These are phyloP conservation scores for Protoeuglena noctilucae DNA, from an alignment of 139 green algal genomes.

Conservation along the genomic window DNA sequence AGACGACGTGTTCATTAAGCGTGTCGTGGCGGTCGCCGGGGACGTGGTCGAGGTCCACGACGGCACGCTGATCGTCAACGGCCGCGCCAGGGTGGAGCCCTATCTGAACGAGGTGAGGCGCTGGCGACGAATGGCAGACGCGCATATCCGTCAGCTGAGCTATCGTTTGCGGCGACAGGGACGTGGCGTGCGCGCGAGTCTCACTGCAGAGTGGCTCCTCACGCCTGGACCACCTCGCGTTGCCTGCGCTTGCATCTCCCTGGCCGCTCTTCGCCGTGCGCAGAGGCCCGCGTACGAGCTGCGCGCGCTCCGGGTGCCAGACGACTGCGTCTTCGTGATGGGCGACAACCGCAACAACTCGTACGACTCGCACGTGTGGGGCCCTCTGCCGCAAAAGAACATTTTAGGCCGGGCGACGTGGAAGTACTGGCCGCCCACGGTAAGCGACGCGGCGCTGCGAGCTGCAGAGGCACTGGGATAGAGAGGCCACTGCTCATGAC, in stretches of 20 bases:
- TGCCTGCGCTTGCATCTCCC: too few relatives aligned
- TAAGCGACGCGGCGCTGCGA: too few relatives aligned
- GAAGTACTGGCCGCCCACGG: conserved; percentile 84
- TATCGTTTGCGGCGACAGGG: too few relatives aligned
- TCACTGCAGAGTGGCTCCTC: too few relatives aligned
- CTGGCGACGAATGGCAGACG: conserved; percentile 3
- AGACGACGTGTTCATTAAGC: conserved; percentile 89
- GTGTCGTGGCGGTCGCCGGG: conserved; percentile 72
- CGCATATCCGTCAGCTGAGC: not conserved
- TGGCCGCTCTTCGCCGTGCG: too few relatives aligned
- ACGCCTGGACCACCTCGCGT: too few relatives aligned
- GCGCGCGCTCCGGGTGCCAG: conserved; percentile 41
- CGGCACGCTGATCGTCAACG: conserved; percentile 75
- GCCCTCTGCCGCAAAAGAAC: conserved; percentile 65
- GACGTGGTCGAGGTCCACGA: conserved; percentile 70
- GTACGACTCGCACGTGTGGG: conserved; percentile 95
- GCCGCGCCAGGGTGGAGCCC: conserved; percentile 41
- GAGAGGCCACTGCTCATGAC: too few relatives aligned
- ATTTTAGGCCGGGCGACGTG: conserved; percentile 67
- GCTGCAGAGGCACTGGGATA: too few relatives aligned
- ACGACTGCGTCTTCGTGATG: conserved; percentile 80
- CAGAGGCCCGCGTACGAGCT: conserved; percentile 63
- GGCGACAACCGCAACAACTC: conserved; percentile 99
- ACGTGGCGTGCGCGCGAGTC: too few relatives aligned
- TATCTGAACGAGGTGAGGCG: conserved; percentile 71